Base-by-base conservation (phyloP, 495 filamentous ascomycete species). In the Xylaria intraflava region DNA sequence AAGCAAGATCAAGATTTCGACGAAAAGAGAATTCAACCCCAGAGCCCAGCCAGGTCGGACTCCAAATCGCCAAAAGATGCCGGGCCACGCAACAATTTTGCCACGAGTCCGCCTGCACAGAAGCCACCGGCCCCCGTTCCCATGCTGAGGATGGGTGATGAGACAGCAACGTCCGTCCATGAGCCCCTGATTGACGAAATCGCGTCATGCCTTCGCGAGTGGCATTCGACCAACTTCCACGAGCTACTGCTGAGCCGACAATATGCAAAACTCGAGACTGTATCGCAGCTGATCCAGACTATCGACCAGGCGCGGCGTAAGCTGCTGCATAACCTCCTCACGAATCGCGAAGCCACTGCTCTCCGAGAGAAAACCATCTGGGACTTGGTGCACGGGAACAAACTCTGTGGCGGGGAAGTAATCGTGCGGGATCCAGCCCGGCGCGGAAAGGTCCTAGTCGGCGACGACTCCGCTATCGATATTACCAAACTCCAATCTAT, bases 161-260 rank as follows among this genome's bases (percentile, higher is more conserved):
- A 98, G 73, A 95, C 90, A 0, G 86, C 90, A 3, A 92, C 87
- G 2, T 95, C 89, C 2, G 78, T 81, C 11, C 81, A 87, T 22
- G 93, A 99, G 66, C 93, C 93, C 2, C 73, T 99, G 51, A 90
- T 99, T 10, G 94, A 97, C 67, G 93, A 99, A 65, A 96, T 97
- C 65, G 90, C 91, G 16, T 95, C 89, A 6, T 97, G 92, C 65
- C 71, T 99, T 27, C 82, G 92, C 23, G 93, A 99, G 75, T 99
- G 93, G 93, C 91, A 99, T 68, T 93, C 91, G 16, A 95, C 89
- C 12, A 95, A 96, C 63, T 78, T 98, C 39, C 94, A 97, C 68
- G 91, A 95, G 68, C 72, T 96, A n/a, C 75, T 97, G 1, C 79
- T 99, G 11, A 80, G 80, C 36, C 78, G 88, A 41, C 82, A 89